Evolutionary conservation across 2,329 filamentous ascomycete genomes (phyloP).

Genomic region (Apiospora koreana): DNA sequence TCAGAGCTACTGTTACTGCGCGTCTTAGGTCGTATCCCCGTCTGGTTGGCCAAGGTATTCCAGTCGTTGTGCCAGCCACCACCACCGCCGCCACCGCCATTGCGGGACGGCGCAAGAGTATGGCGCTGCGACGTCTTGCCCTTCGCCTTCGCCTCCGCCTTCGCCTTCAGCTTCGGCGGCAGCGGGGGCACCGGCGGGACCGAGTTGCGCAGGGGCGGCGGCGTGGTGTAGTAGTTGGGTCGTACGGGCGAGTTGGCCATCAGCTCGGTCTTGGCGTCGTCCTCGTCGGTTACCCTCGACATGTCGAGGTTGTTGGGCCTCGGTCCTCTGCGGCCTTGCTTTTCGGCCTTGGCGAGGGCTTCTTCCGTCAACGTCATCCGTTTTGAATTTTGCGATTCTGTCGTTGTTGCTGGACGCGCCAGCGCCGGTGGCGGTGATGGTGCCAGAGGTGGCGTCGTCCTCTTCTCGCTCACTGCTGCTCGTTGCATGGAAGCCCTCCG

Average conservation of each 20-base stretch:
- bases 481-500: slow-evolving; percentile 14
- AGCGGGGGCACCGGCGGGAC: slow-evolving; percentile 12
- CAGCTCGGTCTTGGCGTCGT: slow-evolving; percentile 18
- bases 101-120: not conserved
- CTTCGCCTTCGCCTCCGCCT: not conserved
- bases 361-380: not conserved
- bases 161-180: slow-evolving; percentile 15
- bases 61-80: slow-evolving; percentile 27
- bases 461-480: slow-evolving; percentile 20
- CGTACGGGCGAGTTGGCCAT: slow-evolving; percentile 23
- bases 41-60: slow-evolving; percentile 23
- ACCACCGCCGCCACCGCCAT: not conserved
- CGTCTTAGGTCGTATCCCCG: not conserved
- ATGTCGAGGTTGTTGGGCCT: not conserved
- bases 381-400: not conserved
- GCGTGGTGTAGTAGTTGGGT: slow-evolving; percentile 12
- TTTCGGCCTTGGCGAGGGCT: not conserved
- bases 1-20: not conserved
- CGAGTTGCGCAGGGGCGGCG: not conserved
- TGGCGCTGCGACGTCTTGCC: not conserved
- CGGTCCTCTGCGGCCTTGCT: not conserved
- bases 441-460: slow-evolving; percentile 14
- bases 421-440: not conserved
- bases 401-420: not conserved
- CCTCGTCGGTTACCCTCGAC: slow-evolving; percentile 9